These are phyloP conservation scores for Mycosphaerella sp. DNA, from an alignment of 2,329 filamentous ascomycete genomes.

Conservation along the genomic window DNA sequence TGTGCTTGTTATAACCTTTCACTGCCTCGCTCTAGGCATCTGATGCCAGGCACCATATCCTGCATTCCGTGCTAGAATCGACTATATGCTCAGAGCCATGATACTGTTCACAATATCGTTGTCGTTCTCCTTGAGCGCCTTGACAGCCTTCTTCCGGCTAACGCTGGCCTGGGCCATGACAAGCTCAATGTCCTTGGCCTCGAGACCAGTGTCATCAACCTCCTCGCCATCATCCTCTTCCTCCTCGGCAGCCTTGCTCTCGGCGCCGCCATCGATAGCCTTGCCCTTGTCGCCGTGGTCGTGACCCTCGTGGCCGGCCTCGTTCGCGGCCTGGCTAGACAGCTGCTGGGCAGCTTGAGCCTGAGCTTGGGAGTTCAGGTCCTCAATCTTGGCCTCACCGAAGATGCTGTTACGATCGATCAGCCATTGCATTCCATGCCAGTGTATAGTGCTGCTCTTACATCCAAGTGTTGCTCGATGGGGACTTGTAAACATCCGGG, in stretches of 20 bases:
- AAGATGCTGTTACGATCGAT: conserved; percentile 65
- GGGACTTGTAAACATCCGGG: conserved; percentile 99
- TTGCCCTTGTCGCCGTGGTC: conserved; percentile 76
- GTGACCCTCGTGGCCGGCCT: conserved; percentile 66
- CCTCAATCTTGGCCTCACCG: conserved; percentile 99
- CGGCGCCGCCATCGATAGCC: conserved; percentile 44
- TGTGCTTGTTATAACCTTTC: not conserved
- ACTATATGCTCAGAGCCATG: conserved; percentile 72
- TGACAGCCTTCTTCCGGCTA: conserved; percentile 96
- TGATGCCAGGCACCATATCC: not conserved
- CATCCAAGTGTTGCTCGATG: conserved; percentile 99
- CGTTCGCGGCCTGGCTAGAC: conserved; percentile 63
- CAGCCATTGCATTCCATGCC: conserved; percentile 2
- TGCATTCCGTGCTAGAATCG: not conserved
- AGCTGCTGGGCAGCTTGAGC: conserved; percentile 94
- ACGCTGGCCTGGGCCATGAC: conserved; percentile 98
- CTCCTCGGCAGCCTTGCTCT: conserved; percentile 55
- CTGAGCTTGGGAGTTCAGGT: conserved; percentile 97
- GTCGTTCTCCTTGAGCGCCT: conserved; percentile 98
- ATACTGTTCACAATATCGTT: conserved; percentile 99
- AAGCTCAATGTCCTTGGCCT: conserved; percentile 99
- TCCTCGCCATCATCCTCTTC: conserved; percentile 93
- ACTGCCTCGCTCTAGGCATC: not conserved
- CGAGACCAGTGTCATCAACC: conserved; percentile 86
- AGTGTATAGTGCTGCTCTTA: conserved; percentile 38